These are phyloP conservation scores for Arthrobotrys entomopaga DNA, from an alignment of 2,329 filamentous ascomycete species.

Conservation along the genomic window DNA sequence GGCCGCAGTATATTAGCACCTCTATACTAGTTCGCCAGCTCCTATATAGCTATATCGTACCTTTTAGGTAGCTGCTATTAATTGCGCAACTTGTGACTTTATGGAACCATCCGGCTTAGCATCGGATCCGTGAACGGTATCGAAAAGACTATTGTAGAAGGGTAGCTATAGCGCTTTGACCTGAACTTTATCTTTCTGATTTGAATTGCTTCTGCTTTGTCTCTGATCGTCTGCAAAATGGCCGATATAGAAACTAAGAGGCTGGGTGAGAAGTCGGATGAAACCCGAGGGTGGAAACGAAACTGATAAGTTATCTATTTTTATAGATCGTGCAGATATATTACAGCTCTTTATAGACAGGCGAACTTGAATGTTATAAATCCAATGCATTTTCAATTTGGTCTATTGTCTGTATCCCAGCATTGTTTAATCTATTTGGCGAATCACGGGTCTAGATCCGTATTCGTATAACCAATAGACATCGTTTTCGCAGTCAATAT, in stretches of 20 bases:
- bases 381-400: background rate
- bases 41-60: no score
- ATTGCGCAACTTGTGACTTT: no score
- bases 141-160: no score
- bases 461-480: conserved; percentile 15
- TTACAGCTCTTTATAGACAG: conserved; percentile 20
- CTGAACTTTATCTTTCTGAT: no score
- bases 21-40: no score
- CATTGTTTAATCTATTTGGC: conserved; percentile 35
- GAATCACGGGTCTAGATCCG: conserved; percentile 30
- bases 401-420: conserved; percentile 28
- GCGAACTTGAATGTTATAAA: conserved; percentile 22
- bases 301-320: conserved; percentile 20
- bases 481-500: conserved; percentile 4
- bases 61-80: no score
- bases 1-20: no score
- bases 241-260: background rate
- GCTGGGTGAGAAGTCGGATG: conserved; percentile 22
- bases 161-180: no score
- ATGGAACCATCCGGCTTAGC: no score
- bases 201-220: no score
- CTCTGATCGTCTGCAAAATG: no score
- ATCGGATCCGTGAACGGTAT: no score
- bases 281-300: conserved; percentile 18
- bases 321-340: conserved; percentile 43